Base-by-base conservation (phyloP, 768 basidiomycete genomes). In the Rubroboletus satanas region DNA sequence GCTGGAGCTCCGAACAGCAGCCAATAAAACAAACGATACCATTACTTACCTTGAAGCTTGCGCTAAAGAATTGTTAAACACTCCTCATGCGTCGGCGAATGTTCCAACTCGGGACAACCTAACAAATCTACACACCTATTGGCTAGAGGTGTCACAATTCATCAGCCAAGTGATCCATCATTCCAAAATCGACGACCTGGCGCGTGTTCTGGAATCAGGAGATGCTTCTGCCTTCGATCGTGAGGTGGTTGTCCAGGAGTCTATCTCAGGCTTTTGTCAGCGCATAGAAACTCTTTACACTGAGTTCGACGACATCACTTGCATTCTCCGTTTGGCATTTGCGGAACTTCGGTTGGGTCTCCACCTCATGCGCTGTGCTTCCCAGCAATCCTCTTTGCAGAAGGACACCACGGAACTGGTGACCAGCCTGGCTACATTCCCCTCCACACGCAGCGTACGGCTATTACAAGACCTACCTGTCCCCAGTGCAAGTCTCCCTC, bases 91-190 rank as follows among this genome's bases (percentile, higher is more conserved):
- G 17, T 70, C 37, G 59, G 52, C 75, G 9, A 52, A 62, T 15
- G 47, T 74, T 50, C 72, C 76, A 10, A 49, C 60, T 32, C 70
- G 79, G 48, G 62, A 73, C 28, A 75, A 82, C 56, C 61, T 82
- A 36, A 58, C 74, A n/a, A 78, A 74, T 7, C 68, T 90, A 11
- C 80, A 81, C 41, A 73, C 77, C 52, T 90, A 84, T 67, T 91
- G 89, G 88, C 74, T 80, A 4, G 89, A 91, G 64, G 83, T 96
- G 11, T 72, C 76, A 2, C 85, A 91, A 52, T 96, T 98, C 75
- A 74, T 83, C 46, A 67, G 62, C 11, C 88, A 88, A 52, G 71
- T 87, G 57, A 61, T 84, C 26, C 65, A 75, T 3, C 52, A 74
- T 3, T 48, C 72, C 5, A 85, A 83, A 65, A 65, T 89, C 10